Percentiles rank a stretch among this genome's conserved stretches.
Evolutionary conservation across 164 flowering plant species (phyloP).

Genomic region (Sextonia rubra): DNA sequence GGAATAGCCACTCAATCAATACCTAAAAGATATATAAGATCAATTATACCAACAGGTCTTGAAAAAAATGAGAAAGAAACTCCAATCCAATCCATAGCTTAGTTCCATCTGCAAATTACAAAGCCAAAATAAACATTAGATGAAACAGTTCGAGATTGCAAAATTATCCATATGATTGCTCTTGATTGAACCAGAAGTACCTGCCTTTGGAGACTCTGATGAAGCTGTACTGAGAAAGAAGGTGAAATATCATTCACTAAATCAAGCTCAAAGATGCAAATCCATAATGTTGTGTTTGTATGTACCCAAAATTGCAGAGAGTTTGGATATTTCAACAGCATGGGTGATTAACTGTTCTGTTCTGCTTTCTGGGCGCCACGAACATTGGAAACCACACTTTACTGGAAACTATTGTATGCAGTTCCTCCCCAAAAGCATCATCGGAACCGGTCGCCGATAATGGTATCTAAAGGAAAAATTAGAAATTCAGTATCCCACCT

Average conservation of each 20-base stretch:
- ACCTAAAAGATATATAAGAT: slow-evolving; percentile 17
- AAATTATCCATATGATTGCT: not conserved
- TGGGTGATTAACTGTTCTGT: no score
- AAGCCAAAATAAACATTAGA: slow-evolving; percentile 4
- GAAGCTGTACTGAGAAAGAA: slow-evolving; percentile 24
- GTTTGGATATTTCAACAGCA: no score
- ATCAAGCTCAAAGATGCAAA: slow-evolving; percentile 14
- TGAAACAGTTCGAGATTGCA: no score
- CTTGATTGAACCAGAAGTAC: slow-evolving; percentile 6
- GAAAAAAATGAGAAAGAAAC: slow-evolving; percentile 21
- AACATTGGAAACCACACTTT: no score
- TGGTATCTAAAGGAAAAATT: no score
- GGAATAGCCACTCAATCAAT: slow-evolving; percentile 19
- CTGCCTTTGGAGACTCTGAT: slow-evolving; percentile 23
- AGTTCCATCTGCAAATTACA: slow-evolving; percentile 25
- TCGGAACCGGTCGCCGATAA: no score
- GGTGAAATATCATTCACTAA: slow-evolving; percentile 11
- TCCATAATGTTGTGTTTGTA: slow-evolving; percentile 6
- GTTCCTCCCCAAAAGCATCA: not conserved
- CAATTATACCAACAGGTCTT: slow-evolving; percentile 22
- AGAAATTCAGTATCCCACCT: no score
- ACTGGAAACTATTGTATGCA: no score
- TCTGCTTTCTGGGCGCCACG: no score
- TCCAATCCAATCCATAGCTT: slow-evolving; percentile 22
- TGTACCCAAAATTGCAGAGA: no score